Evolutionary conservation across 176 grass and related monocot genomes (phyloP), one percentile per base, ranked within the genome.

Genomic region (Phyllostachys edulis): DNA sequence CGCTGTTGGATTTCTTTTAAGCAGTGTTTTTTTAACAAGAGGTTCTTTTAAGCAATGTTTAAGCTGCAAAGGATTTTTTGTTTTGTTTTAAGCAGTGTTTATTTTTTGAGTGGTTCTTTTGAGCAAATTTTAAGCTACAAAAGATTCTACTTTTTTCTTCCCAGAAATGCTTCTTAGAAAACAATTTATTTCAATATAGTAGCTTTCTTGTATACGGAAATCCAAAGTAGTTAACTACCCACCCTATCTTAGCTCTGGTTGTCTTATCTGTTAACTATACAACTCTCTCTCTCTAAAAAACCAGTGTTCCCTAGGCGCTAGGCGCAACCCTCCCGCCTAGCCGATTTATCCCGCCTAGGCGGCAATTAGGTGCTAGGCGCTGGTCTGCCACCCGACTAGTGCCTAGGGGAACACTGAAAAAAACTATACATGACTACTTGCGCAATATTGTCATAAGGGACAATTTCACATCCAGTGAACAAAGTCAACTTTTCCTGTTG

Each of bases 401-500:
- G 32, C 2, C 32, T 34, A 34, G 32, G 32, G 32, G 32, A 34
- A 34, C 32, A 34, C 59, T 62, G 6, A 52, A 59, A 24, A 59
- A 9, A 24, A 23, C 56, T 23, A 11, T 59, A 24, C 56, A 24
- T 46, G 20, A 24, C 15, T 34, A 40, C 40, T 29, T 72, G 42
- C 37, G 47, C 38, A 67, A 37, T 64, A 36, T 39, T 32, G 17
- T 41, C 12, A 13, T 39, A 20, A 13, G n/a, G 23, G 49, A 80
- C 24, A 65, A 80, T 54, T 73, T 66, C 2, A 55, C 6, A 67
- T 82, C 34, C 9, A 46, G 15, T 64, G 51, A 50, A 5, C 14
- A 57, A 66, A 63, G 59, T 71, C 45, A 79, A 57, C 37, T 20
- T 75, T 32, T 39, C 34, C 69, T 87, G 8, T 61, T 82, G 37